Conservation (phyloP, 495 filamentous ascomycete species). For the Darksidea phi region DNA sequence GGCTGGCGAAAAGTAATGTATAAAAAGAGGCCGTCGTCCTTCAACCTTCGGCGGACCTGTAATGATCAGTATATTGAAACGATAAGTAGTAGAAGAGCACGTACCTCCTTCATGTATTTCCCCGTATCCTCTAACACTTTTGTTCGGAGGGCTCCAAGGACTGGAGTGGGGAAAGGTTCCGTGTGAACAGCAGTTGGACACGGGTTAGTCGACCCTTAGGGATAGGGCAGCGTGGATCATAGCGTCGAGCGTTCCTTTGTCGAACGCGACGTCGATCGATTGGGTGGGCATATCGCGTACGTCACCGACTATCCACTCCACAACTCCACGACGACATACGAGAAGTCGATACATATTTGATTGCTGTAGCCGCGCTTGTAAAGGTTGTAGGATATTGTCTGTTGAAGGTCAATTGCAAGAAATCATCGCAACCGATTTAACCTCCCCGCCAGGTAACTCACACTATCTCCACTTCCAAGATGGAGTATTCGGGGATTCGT, state of each 20-base stretch:
- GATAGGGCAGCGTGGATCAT: slow-evolving; percentile 62
- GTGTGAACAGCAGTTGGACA: too few species aligned
- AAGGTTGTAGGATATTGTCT: slow-evolving; percentile 55
- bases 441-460: too few species aligned
- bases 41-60: slow-evolving; percentile 55
- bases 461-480: slow-evolving; percentile 60
- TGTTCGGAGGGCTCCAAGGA: slow-evolving; percentile 56
- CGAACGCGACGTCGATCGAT: slow-evolving; percentile 56
- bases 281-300: slow-evolving; percentile 49
- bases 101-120: slow-evolving; percentile 55
- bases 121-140: slow-evolving; percentile 53
- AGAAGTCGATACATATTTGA: slow-evolving; percentile 62
- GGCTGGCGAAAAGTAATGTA: slow-evolving; percentile 61
- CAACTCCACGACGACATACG: slow-evolving; percentile 51
- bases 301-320: slow-evolving; percentile 54
- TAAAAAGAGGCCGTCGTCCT: slow-evolving; percentile 53
- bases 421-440: slow-evolving; percentile 1
- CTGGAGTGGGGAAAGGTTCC: too few species aligned
- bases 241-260: slow-evolving; percentile 62
- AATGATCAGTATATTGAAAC: slow-evolving; percentile 19
- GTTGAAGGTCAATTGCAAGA: neutral
- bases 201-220: too few species aligned
- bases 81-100: neutral
- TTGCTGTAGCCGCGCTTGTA: slow-evolving; percentile 49
- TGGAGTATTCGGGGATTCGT: slow-evolving; percentile 50